Conservation (phyloP, 495 filamentous ascomycete species). For the Neurospora sublineolata region DNA sequence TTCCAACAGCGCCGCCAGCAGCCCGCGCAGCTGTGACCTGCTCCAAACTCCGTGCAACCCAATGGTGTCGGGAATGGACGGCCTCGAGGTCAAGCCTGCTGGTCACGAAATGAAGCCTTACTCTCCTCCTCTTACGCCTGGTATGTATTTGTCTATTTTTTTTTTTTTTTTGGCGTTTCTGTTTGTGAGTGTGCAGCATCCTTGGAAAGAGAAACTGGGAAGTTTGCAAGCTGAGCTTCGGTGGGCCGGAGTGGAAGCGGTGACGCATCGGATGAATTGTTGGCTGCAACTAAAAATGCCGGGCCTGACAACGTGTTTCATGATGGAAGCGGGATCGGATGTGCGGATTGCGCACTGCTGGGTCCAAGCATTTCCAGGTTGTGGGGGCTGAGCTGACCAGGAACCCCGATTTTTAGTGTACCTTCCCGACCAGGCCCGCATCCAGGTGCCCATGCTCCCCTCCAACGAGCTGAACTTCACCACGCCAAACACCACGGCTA, state of each 20-base stretch:
- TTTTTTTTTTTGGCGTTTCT: slow-evolving; percentile 5
- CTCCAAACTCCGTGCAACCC: slow-evolving; percentile 75
- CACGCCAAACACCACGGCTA: slow-evolving; percentile 40
- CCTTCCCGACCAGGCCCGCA: slow-evolving; percentile 49
- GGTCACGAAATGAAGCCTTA: slow-evolving; percentile 55
- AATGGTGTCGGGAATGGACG: slow-evolving; percentile 62
- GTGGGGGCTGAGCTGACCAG: slow-evolving; percentile 23
- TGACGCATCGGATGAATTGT: not conserved
- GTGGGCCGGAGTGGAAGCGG: not conserved
- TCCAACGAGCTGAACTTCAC: slow-evolving; percentile 36
- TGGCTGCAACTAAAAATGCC: not conserved
- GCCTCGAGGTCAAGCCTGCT: slow-evolving; percentile 69
- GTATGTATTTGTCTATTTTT: slow-evolving; percentile 47
- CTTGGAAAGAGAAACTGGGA: slow-evolving; percentile 1
- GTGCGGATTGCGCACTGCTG: not conserved
- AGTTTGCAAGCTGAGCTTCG: not conserved
- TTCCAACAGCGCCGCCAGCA: slow-evolving; percentile 71
- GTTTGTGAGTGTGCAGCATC: slow-evolving; percentile 1
- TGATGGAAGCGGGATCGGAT: not conserved
- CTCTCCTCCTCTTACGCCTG: slow-evolving; percentile 86
- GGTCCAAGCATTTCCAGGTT: slow-evolving; percentile 14
- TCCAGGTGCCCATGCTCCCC: slow-evolving; percentile 25
- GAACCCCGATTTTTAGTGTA: slow-evolving; percentile 49
- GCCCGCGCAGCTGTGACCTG: slow-evolving; percentile 67
- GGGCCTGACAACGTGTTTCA: not conserved